Evolutionary conservation across 2,329 filamentous ascomycete species (phyloP), one percentile per base, ranked within the genome.

Genomic region (Scedosporium boydii): DNA sequence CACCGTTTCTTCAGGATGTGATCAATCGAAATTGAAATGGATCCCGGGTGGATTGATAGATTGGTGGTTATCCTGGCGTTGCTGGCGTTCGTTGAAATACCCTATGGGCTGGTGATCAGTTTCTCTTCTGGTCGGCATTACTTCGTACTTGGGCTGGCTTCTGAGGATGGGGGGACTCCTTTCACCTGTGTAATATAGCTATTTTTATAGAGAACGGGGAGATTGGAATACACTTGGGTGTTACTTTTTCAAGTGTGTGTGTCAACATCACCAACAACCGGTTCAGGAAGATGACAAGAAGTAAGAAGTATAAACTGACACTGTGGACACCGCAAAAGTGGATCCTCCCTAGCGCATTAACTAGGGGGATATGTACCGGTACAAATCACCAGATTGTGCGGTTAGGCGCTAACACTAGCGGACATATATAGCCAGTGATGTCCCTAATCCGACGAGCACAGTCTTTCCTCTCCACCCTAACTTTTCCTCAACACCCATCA

Each of bases 1-100:
- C 42, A 18, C 38, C 26, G 29, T 56, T 65, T 27, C 61, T 65
- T 14, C 64, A 63, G 5, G 63, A 62, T 4, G 63, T 67, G 9
- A 66, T 63, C 4, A 51, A n/a, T 16, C 38, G 56, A 16, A 42
- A 38, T 34, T 26, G 29, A 48, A 14, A 10, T 14, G 34, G 34
- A 12, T 38, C 34, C 16, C 14, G 21, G 27, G 9, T 10, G 38
- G n/a, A 14, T 26, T 60, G n/a, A 16, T n/a, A 21, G 56, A 18
- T 48, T 5, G 16, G 4, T 48, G 14, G 44, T 10, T 48, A 18
- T n/a, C 44, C 9, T 48, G 44, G 44, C n/a, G 44, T 55, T 55
- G n/a, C n/a, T 55, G 51, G 51, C 12, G 51, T 55, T 55, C 12
- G 51, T 55, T 27, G 51, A 23, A 26, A 27, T 55, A 55, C 51